These are phyloP conservation scores for Saturnispora besseyi DNA, from an alignment of 805 yeast genomes.

Conservation along the genomic window DNA sequence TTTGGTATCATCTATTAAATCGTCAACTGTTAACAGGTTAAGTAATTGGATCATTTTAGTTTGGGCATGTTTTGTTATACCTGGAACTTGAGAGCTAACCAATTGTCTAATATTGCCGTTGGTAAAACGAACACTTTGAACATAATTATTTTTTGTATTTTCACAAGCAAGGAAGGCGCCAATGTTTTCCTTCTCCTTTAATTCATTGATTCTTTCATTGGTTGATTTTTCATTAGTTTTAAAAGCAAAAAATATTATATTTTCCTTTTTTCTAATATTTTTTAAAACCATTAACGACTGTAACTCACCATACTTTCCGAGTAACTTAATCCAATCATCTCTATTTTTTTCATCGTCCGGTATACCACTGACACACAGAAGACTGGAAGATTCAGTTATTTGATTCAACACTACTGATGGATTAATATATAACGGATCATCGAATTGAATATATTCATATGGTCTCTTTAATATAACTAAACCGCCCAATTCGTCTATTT, in stretches of 20 bases:
- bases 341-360: slow-evolving; percentile 33
- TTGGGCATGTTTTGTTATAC: slow-evolving; percentile 15
- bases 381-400: slow-evolving; percentile 26
- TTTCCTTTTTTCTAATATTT: slow-evolving; percentile 43
- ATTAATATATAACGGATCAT: not conserved
- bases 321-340: slow-evolving; percentile 33
- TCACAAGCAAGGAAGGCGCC: slow-evolving; percentile 32
- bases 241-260: slow-evolving; percentile 47
- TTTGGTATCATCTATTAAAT: slow-evolving; percentile 42
- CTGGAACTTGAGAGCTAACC: slow-evolving; percentile 6
- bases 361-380: slow-evolving; percentile 31
- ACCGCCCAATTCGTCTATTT: slow-evolving; percentile 26
- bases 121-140: slow-evolving; percentile 17
- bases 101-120: slow-evolving; percentile 16
- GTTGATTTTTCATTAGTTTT: slow-evolving; percentile 8
- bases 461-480: slow-evolving; percentile 35
- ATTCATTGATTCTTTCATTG: slow-evolving; percentile 24
- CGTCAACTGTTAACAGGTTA: slow-evolving; percentile 59
- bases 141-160: slow-evolving; percentile 20
- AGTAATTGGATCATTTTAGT: slow-evolving; percentile 53
- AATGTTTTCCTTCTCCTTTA: slow-evolving; percentile 30
- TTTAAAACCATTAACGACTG: slow-evolving; percentile 34
- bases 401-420: slow-evolving; percentile 25
- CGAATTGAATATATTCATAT: slow-evolving; percentile 29
- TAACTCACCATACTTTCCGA: slow-evolving; percentile 34